Evolutionary conservation across 2,329 filamentous ascomycete species (phyloP), one percentile per base, ranked within the genome.

Genomic region (Botrytis deweyae): DNA sequence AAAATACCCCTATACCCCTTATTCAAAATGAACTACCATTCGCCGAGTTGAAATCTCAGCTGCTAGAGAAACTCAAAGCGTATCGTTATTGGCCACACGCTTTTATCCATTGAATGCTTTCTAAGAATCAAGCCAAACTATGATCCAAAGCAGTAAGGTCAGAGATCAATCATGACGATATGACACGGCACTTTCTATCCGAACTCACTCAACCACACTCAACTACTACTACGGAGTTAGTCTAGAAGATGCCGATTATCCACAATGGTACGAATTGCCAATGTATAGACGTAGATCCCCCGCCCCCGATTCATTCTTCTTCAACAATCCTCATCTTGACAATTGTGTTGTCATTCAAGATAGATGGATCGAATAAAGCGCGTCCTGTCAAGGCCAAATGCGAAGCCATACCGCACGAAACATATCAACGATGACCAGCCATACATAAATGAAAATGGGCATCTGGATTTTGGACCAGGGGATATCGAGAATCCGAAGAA

Each of bases 401-500:
- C 78, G 8, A 80, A 80, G 72, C 78, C 78, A 14, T 80, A 79
- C 58, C 78, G 78, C 20, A 77, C 78, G 9, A 73, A 75, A 42
- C 61, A 49, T 22, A 72, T 80, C 74, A 63, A 74, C 62, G 59
- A 64, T 40, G 52, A 73, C 58, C 68, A 61, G 10, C 76, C 75
- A 5, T 76, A 75, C 33, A 73, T 76, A 10, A 79, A 79, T 22
- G 55, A 72, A 49, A 65, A 78, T 63, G 78, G 78, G 6, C 76
- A 78, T 52, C 70, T 86, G 25, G 80, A 83, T 72, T 86, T 84
- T 82, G 80, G 84, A n/a, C 82, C 83, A 9, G 78, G 82, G 18
- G 84, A 86, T 64, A 83, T 84, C 22, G 82, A 83, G 59, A 84
- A 86, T 71, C 84, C 84, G 7, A 83, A 84, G 76, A 81, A 81